Evolutionary conservation across 305 asterid genomes (phyloP).

Genomic region (Fraxinus platypoda): DNA sequence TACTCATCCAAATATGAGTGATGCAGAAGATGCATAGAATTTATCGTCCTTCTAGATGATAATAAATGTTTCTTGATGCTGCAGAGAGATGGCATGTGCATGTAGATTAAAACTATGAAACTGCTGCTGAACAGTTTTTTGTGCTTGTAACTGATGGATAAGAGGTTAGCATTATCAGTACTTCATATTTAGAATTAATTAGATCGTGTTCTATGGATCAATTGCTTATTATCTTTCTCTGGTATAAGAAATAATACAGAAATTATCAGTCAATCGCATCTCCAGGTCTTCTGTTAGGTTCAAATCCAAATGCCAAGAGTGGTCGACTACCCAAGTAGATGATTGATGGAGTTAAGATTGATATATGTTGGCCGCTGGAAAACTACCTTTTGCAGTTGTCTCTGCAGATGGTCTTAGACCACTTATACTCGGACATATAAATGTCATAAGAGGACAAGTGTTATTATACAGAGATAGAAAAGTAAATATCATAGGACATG

Average conservation of each 20-base stretch:
- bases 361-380: background rate
- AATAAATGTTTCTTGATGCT: slow-evolving; percentile 13
- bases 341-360: background rate
- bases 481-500: background rate
- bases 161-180: background rate
- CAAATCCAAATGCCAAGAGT: background rate
- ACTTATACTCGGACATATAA: background rate
- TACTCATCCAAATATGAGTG: slow-evolving; percentile 45
- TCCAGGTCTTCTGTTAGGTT: background rate
- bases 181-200: background rate
- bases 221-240: background rate
- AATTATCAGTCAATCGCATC: background rate
- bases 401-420: background rate
- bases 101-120: slow-evolving; percentile 17
- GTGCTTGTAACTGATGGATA: slow-evolving; percentile 8
- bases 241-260: background rate
- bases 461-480: background rate
- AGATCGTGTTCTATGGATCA: background rate
- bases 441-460: background rate
- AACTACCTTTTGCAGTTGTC: background rate
- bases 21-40: slow-evolving; percentile 43
- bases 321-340: background rate
- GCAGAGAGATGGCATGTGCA: background rate
- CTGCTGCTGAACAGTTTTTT: background rate
- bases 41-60: background rate